Percentiles rank a stretch among this genome's conserved stretches.
These are phyloP conservation scores for Euphrasia arctica DNA, from an alignment of 305 asterid species.

Conservation along the genomic window DNA sequence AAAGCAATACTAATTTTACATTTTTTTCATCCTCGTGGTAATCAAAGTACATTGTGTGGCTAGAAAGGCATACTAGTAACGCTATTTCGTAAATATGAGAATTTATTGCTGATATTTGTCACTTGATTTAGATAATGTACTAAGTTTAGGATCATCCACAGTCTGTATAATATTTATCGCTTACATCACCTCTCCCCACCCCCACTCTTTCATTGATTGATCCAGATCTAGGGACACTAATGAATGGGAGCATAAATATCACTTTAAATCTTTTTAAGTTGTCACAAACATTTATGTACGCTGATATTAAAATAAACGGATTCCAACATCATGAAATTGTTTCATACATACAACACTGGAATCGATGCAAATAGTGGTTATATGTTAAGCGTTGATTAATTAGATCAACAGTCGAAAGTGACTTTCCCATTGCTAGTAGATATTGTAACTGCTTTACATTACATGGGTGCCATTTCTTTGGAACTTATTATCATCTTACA, in stretches of 20 bases:
- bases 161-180: too few relatives aligned
- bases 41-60: too few relatives aligned
- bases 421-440: constrained; percentile 1
- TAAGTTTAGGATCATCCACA: too few relatives aligned
- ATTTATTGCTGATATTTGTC: too few relatives aligned
- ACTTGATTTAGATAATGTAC: too few relatives aligned
- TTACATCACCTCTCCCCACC: too few relatives aligned
- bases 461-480: constrained; percentile 8
- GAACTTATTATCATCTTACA: constrained; percentile 18
- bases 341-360: not conserved
- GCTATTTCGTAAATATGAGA: too few relatives aligned
- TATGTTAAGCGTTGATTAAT: constrained; percentile 12
- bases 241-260: not conserved
- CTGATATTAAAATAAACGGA: constrained; percentile 1
- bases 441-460: not conserved
- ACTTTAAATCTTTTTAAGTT: not conserved
- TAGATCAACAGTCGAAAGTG: constrained; percentile 6
- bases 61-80: too few relatives aligned
- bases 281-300: not conserved
- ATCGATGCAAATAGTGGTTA: not conserved
- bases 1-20: constrained; percentile 15
- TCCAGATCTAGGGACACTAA: too few relatives aligned
- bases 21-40: not conserved
- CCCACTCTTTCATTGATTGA: too few relatives aligned
- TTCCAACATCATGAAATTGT: constrained; percentile 13